These are phyloP conservation scores for Fraxinus angustifolia DNA, from an alignment of 305 asterid genomes.

Conservation along the genomic window DNA sequence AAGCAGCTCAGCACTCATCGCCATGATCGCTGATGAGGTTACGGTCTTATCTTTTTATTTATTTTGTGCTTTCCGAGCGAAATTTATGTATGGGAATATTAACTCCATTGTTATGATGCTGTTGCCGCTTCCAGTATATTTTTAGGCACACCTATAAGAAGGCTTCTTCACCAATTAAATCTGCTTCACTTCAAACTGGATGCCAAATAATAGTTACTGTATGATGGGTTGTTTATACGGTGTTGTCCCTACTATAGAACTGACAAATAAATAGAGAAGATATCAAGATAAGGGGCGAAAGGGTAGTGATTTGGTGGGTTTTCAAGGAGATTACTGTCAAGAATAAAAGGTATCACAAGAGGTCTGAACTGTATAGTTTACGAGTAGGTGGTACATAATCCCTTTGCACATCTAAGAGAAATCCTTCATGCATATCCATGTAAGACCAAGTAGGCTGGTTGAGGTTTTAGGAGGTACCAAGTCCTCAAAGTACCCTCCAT, in stretches of 20 bases:
- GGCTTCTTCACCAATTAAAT: background rate
- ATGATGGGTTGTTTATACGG: background rate
- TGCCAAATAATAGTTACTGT: background rate
- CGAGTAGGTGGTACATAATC: background rate
- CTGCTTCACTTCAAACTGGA: background rate
- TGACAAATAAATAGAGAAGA: background rate
- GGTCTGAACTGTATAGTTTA: background rate
- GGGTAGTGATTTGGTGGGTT: background rate
- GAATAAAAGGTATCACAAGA: background rate
- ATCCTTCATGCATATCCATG: slow-evolving; percentile 1
- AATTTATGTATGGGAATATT: background rate
- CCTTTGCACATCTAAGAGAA: background rate
- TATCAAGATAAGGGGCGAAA: background rate
- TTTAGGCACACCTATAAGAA: background rate
- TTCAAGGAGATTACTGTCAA: background rate
- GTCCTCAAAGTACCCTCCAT: slow-evolving; percentile 4
- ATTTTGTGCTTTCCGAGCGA: background rate
- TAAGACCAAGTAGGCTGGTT: background rate
- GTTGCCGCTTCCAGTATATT: background rate
- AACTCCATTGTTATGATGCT: background rate
- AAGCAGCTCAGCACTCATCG: slow-evolving; percentile 77
- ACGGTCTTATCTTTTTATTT: background rate
- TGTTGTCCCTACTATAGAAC: background rate
- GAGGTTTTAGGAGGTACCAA: background rate
- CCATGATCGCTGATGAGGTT: slow-evolving; percentile 99